Evolutionary conservation across 805 yeast species (phyloP).

Genomic region (Blastobotrys parvus): DNA sequence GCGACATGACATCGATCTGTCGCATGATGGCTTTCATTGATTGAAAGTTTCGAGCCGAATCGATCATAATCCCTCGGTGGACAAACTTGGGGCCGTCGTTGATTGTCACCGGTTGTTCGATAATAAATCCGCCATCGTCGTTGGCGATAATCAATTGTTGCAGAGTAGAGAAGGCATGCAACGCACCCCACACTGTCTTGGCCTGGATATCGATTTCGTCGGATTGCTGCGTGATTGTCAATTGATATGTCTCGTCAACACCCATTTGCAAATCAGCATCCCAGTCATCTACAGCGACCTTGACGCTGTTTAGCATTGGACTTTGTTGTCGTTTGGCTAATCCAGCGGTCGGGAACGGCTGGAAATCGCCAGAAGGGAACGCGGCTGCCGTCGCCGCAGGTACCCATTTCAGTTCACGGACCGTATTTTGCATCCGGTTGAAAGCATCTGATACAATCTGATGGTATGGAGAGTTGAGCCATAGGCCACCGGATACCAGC

Average conservation of each 20-base stretch:
- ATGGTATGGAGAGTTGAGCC: conserved; percentile 4
- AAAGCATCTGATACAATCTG: conserved; percentile 23
- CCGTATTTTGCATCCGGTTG: conserved; percentile 18
- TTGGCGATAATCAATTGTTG: conserved; percentile 31
- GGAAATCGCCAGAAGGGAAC: conserved; percentile 16
- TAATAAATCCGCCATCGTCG: conserved; percentile 10
- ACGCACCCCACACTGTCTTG: conserved; percentile 35
- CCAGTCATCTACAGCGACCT: conserved; percentile 19
- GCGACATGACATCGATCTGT: conserved; percentile 34
- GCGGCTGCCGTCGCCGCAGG: conserved; percentile 28
- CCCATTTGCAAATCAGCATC: conserved; percentile 30
- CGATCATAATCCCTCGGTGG: conserved; percentile 35
- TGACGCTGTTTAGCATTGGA: conserved; percentile 4
- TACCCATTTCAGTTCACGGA: conserved; percentile 27
- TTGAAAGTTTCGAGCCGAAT: conserved; percentile 33
- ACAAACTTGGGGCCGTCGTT: conserved; percentile 31
- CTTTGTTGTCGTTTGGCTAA: not conserved
- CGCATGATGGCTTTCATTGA: conserved; percentile 23
- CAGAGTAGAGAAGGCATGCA: conserved; percentile 34
- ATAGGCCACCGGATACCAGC: conserved; percentile 10
- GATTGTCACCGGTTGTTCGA: conserved; percentile 31
- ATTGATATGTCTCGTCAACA: conserved; percentile 32
- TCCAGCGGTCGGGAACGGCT: conserved; percentile 14
- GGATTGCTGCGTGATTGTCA: conserved; percentile 17
- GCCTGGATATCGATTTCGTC: conserved; percentile 24